Evolutionary conservation across 2,329 filamentous ascomycete species (phyloP).

Genomic region (Calonectria leucothoes): DNA sequence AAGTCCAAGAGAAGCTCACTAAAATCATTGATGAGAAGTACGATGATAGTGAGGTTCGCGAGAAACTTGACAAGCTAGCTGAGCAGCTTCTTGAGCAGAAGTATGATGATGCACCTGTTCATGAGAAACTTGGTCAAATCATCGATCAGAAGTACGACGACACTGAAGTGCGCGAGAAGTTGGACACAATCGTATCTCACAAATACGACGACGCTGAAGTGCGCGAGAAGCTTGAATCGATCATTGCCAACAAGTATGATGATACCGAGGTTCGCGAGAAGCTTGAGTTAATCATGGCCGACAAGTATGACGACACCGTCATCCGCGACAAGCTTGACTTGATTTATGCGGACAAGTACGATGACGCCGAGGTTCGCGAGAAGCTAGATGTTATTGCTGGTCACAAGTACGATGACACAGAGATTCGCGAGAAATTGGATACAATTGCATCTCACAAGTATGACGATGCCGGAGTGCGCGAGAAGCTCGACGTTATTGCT

Average conservation of each 20-base stretch:
- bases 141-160: constrained; percentile 44
- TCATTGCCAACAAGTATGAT: constrained; percentile 68
- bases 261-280: constrained; percentile 57
- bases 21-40: constrained; percentile 64
- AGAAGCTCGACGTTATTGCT: constrained; percentile 44
- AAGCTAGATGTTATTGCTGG: constrained; percentile 43
- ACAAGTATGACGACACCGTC: constrained; percentile 39
- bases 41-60: constrained; percentile 57
- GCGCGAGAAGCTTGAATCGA: constrained; percentile 41
- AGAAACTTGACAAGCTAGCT: constrained; percentile 60
- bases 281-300: constrained; percentile 55
- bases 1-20: constrained; percentile 43
- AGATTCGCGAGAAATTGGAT: constrained; percentile 64
- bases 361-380: constrained; percentile 44
- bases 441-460: constrained; percentile 67
- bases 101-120: constrained; percentile 39
- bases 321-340: constrained; percentile 38
- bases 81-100: constrained; percentile 51
- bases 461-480: constrained; percentile 45
- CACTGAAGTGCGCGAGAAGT: constrained; percentile 40
- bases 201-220: constrained; percentile 67
- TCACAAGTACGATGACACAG: constrained; percentile 45
- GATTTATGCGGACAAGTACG: constrained; percentile 50
- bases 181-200: constrained; percentile 46
- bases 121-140: constrained; percentile 46